phyloP scores from a whole-genome alignment of 371 early-diverging fungal species.

The Mortierella sp. region DNA sequence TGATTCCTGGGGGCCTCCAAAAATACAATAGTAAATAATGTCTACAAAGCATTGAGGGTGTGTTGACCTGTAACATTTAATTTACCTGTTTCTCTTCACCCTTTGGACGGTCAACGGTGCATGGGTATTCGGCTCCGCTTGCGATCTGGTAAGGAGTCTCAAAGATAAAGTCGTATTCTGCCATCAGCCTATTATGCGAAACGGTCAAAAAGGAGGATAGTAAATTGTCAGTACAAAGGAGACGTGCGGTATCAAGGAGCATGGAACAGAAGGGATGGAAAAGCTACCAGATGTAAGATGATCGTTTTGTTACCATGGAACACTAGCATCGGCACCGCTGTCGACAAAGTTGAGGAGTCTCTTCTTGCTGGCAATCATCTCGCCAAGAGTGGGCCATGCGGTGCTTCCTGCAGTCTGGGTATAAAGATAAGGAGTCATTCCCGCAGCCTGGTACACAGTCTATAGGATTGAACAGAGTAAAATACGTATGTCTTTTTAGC shows the following conservation, averaged over 20 bases:
- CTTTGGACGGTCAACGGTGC: slow-evolving; percentile 68
- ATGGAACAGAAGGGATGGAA: not conserved
- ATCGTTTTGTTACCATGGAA: slow-evolving; percentile 83
- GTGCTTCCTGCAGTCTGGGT: slow-evolving; percentile 58
- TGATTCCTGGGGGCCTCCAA: not conserved
- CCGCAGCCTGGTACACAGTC: slow-evolving; percentile 67
- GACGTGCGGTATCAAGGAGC: not conserved
- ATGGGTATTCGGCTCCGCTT: slow-evolving; percentile 56
- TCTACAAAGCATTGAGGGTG: no score
- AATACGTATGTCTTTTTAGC: not conserved
- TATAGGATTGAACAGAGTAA: slow-evolving; percentile 4
- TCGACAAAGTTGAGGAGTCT: slow-evolving; percentile 78
- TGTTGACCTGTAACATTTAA: no score
- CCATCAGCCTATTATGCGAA: slow-evolving; percentile 60
- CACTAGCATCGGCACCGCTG: slow-evolving; percentile 62
- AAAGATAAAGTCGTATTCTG: slow-evolving; percentile 68
- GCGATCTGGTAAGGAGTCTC: slow-evolving; percentile 69
- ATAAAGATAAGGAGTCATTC: slow-evolving; percentile 68
- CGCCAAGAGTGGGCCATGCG: slow-evolving; percentile 78
- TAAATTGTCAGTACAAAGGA: not conserved
- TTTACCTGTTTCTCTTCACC: slow-evolving; percentile 33
- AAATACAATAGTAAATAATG: not conserved
- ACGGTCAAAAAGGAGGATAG: not conserved
- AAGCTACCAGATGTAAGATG: no score
- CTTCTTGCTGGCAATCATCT: slow-evolving; percentile 75